Evolutionary conservation across 179 eudicot species (phyloP).

Genomic region (Vitellaria paradoxa): DNA sequence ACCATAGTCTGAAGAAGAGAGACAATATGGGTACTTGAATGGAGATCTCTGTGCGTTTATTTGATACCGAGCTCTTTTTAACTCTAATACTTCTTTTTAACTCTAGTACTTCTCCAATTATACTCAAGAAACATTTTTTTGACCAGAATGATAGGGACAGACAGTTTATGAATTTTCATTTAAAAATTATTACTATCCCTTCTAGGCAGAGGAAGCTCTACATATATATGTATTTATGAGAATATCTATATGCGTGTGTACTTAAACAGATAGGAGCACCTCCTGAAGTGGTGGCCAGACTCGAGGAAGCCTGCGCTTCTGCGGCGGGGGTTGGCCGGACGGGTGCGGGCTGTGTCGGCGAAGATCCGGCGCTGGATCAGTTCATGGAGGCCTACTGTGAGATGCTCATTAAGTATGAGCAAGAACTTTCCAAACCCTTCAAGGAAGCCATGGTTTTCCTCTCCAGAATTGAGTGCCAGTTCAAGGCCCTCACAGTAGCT

Average conservation of each 20-base stretch:
- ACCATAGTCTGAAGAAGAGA: background rate
- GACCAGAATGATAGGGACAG: background rate
- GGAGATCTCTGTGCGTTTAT: background rate
- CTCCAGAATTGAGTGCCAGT: slow-evolving; percentile 78
- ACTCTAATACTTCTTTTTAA: too few species aligned
- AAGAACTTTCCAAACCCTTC: slow-evolving; percentile 88
- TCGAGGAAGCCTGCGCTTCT: slow-evolving; percentile 65
- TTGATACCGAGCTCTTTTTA: background rate
- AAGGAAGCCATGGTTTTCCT: slow-evolving; percentile 95
- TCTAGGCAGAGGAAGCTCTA: background rate
- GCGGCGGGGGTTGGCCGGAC: slow-evolving; percentile 25
- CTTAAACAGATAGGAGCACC: slow-evolving; percentile 87
- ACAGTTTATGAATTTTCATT: background rate
- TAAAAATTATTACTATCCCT: background rate
- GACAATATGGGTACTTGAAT: background rate
- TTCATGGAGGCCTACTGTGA: slow-evolving; percentile 99
- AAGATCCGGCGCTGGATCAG: slow-evolving; percentile 92
- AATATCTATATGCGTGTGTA: background rate
- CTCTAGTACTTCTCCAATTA: too few species aligned
- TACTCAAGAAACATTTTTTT: background rate
- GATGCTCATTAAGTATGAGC: slow-evolving; percentile 89
- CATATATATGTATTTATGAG: background rate
- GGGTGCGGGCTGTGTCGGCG: slow-evolving; percentile 39
- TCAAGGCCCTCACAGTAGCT: slow-evolving; percentile 74
- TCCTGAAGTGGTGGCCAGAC: slow-evolving; percentile 78